Base-by-base conservation (phyloP, 2,329 filamentous ascomycete species). In the Fusarium subtropicale region DNA sequence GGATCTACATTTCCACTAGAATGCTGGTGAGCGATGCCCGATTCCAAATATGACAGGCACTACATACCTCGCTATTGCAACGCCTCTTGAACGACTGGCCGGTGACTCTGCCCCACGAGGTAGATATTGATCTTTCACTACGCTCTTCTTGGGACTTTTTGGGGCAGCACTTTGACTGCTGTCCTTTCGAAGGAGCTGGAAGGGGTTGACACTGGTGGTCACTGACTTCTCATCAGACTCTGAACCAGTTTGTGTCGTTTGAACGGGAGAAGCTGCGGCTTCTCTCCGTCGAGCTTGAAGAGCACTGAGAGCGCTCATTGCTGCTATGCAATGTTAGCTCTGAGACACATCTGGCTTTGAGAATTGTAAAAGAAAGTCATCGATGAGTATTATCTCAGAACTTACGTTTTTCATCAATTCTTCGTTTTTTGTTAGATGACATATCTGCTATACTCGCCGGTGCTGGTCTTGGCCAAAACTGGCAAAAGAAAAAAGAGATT, bases 271-370 rank as follows among this genome's bases (percentile, higher is more conserved):
- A 13, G 66, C 60, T 13, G 53, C 61, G 34, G 66, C 66, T 48
- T 70, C 72, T 52, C 74, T 76, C 31, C 79, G 75, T 16, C 78
- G 75, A 61, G 79, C 79, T 34, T 79, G 76, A 22, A 81, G 67
- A 8, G 79, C 79, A 63, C 78, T 80, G n/a, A 80, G 66, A n/a
- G 79, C 79, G 41, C 76, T 80, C 59, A 76, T 73, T 26, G 22
- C 7, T 4, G 75, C 68, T 65, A 13, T 24, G 18, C 26, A 22
- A 20, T 34, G 15, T 64, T 34, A 66, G 45, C 22, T 18, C 5
- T 7, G 4, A 15, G 6, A 16, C 16, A 7, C 12, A 16, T 33
- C 9, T 10, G 11, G n/a, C 5, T 22, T 28, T 28, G 6, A n/a
- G 18, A 20, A 22, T 31, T 20, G 28, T 12, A 46, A 28, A 31